A percentile compares a stretch with the other conserved stretches of the same genome.
These are phyloP conservation scores for Alternaria ventricosa DNA, from an alignment of 2,329 filamentous ascomycete species.

Conservation along the genomic window DNA sequence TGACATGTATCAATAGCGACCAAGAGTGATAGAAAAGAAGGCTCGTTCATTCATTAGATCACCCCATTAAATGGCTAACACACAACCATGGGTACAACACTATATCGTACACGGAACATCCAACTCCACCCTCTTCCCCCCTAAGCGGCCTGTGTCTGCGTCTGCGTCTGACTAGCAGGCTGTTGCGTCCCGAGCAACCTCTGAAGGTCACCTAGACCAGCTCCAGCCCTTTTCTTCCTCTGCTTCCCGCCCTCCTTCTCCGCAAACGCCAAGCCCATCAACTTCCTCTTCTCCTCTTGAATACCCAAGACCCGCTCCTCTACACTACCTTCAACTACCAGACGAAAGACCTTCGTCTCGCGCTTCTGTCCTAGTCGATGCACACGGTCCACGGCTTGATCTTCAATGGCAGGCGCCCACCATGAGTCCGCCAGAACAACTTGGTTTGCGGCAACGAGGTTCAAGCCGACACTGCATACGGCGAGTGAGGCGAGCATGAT, in stretches of 20 bases:
- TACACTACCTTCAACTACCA: slow-evolving; percentile 80
- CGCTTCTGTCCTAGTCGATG: slow-evolving; percentile 84
- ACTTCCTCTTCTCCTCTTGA: slow-evolving; percentile 77
- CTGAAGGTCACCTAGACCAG: slow-evolving; percentile 52
- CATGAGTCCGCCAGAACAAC: slow-evolving; percentile 84
- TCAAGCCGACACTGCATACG: slow-evolving; percentile 85
- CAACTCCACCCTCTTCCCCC: not conserved
- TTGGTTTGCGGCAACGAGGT: slow-evolving; percentile 84
- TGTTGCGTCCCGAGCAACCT: slow-evolving; percentile 44
- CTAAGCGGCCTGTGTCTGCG: not conserved
- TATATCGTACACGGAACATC: not conserved
- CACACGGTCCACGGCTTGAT: slow-evolving; percentile 88
- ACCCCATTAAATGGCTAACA: not conserved
- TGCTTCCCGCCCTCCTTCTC: slow-evolving; percentile 70
- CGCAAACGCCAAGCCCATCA: slow-evolving; percentile 80
- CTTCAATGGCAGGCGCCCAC: slow-evolving; percentile 92
- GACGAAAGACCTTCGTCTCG: slow-evolving; percentile 77
- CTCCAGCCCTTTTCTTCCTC: slow-evolving; percentile 51
- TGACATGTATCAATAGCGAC: not conserved
- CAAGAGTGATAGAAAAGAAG: not conserved
- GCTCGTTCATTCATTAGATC: not conserved
- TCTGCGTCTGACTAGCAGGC: slow-evolving; percentile 2
- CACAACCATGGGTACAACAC: not conserved
- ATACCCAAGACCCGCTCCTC: slow-evolving; percentile 82
- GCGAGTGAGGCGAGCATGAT: slow-evolving; percentile 82